Base-by-base conservation (phyloP, 1,284 basidiomycete species). In the Waitea zeae region DNA sequence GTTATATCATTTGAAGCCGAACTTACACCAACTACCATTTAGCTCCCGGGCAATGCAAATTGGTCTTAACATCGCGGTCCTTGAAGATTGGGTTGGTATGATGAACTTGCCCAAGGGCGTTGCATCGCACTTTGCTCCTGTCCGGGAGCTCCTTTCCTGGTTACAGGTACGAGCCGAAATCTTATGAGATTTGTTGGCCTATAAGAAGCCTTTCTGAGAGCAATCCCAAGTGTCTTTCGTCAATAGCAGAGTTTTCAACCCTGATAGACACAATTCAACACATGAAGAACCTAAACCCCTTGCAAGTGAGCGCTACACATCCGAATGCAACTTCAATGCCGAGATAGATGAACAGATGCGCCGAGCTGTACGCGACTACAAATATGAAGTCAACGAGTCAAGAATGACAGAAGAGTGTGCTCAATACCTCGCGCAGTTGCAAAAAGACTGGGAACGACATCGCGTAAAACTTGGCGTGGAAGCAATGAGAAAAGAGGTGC, bases 391-490 rank as follows among this genome's bases (percentile, higher is more conserved):
- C 34, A 82, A 82, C 48, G 93, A 98, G 56, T 65, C 71, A 2
- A 69, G 70, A 40, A 95, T 98, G 86, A 81, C 78, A 4, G 88
- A 95, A 17, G 93, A 98, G 51, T 97, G 92, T 48, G 59, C 72
- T 32, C 87, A 95, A 56, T 97, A 97, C 49, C 68, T 98, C 17
- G 80, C 75, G 3, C 90, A 96, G 47, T 59, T 96, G 9, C 89
- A 95, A 53, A 86, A 86, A 47, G 92, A 97, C 50, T 97, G 93
- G 93, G 89, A 95, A 55, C 62, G 82, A 38, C 77, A 83, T 51
- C 64, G 86, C 18, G 72, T 92, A 20, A 82, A 84, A 47, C 58
- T 81, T 15, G 81, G 81, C 3, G 79, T 86, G 4, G 76, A 84
- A 49, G 74, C 75, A 4, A 56, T 86, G 30, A 71, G 80, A 40